These are phyloP conservation scores for Stellera chamaejasme DNA, from an alignment of 345 rosid species.

Conservation along the genomic window DNA sequence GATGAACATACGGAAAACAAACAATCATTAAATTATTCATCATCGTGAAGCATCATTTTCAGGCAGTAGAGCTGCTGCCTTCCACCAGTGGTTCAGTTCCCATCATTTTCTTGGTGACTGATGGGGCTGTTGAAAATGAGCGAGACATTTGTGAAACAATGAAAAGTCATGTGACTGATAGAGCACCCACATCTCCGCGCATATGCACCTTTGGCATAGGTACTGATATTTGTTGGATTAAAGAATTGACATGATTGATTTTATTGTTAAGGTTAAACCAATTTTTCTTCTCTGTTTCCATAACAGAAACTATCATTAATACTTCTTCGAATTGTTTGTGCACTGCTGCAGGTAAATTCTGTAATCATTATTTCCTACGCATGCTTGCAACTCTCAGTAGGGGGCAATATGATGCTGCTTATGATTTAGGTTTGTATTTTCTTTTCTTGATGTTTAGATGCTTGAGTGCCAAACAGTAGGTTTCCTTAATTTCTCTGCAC, in stretches of 20 bases:
- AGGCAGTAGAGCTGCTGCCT: conserved; percentile 88
- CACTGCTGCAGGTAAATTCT: conserved; percentile 62
- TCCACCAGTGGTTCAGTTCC: conserved; percentile 55
- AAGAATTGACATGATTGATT: background rate
- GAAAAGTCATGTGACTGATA: conserved; percentile 43
- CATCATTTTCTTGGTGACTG: conserved; percentile 72
- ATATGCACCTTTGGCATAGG: conserved; percentile 65
- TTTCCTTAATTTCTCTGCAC: too few relatives aligned
- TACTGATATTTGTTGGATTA: conserved; percentile 14
- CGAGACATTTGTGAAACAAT: conserved; percentile 62
- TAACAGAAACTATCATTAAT: background rate
- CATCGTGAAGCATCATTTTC: conserved; percentile 13
- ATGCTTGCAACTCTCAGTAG: conserved; percentile 65
- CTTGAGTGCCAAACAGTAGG: too few relatives aligned
- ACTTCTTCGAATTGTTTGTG: conserved; percentile 3
- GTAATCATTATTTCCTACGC: conserved; percentile 85
- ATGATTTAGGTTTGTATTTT: conserved; percentile 39
- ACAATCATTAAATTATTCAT: too few relatives aligned
- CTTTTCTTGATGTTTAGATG: too few relatives aligned
- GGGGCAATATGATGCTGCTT: conserved; percentile 69
- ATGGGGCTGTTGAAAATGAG: conserved; percentile 95
- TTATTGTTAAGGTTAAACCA: background rate
- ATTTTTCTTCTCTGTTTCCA: background rate
- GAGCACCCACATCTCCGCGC: conserved; percentile 38
- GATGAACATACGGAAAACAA: too few relatives aligned